Base-by-base conservation (phyloP, 305 asterid genomes). In the Petunia hybrid region DNA sequence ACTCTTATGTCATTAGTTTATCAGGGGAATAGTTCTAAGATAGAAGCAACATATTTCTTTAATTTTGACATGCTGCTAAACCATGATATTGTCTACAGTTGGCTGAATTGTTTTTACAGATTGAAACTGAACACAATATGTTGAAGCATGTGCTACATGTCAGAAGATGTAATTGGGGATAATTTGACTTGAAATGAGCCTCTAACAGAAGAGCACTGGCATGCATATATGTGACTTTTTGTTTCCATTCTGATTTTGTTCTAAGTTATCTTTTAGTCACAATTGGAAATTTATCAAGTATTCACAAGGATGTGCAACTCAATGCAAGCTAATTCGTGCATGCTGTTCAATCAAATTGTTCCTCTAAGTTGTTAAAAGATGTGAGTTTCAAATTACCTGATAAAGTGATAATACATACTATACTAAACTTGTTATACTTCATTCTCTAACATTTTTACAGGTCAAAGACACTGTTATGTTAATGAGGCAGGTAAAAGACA, bases 1-100 rank as follows among this genome's bases (percentile, higher is more conserved):
- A 60, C 43, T 45, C 61, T 61, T 45, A 42, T 13, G 65, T 74
- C 78, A n/a, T n/a, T n/a, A 86, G 82, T 66, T 71, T 73, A 65
- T 14, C 64, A 73, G 48, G 40, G 68, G 46, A 59, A 81, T 71
- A n/a, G 6, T 68, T 59, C 2, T 9, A 73, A 38, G 55, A 40
- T n/a, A 36, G 79, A 74, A 74, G 65, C n/a, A 14, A 38, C 36
- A 74, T 36, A 14, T 55, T 53, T 74, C 48, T 55, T 38, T 36
- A 38, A 39, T 53, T 14, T 39, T 74, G 1, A 38, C 65, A 74
- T 74, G 65, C 63, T 13, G 48, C 39, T 38, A 74, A 38, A 74
- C 31, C 79, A 53, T 74, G 79, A 74, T 55, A 53, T 4, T 13
- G 51, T 74, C 51, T 51, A 53, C 10, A 14, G 38, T 38, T 55